Evolutionary conservation across 2,329 filamentous ascomycete genomes (phyloP).

Genomic region (Phaeoacremonium minimum): DNA sequence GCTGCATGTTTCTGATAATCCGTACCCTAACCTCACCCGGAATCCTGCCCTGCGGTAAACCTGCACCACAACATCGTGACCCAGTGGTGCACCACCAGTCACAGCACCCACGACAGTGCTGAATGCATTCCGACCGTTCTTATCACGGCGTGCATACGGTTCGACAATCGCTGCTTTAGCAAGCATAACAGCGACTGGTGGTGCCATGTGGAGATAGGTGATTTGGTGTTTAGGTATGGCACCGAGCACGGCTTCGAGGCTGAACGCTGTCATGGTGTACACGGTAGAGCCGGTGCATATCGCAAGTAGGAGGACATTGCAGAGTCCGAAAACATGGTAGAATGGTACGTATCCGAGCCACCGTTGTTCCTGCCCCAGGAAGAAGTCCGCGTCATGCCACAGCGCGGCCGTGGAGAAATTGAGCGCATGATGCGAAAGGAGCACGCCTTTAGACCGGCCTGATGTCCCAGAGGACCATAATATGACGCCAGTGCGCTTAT

Average conservation of each 20-base stretch:
- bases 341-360: conserved; percentile 65
- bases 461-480: conserved; percentile 59
- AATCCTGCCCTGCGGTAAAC: conserved; percentile 57
- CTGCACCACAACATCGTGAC: conserved; percentile 49
- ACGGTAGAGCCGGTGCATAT: conserved; percentile 48
- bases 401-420: conserved; percentile 50
- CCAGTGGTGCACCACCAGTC: conserved; percentile 62
- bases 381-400: conserved; percentile 44
- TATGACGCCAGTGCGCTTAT: conserved; percentile 53
- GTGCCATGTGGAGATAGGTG: conserved; percentile 61
- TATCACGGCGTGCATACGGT: conserved; percentile 45
- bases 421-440: conserved; percentile 64
- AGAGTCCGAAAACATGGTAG: conserved; percentile 60
- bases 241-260: conserved; percentile 60
- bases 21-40: conserved; percentile 58
- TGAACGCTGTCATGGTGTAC: conserved; percentile 68
- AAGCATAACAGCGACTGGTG: conserved; percentile 65
- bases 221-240: conserved; percentile 59
- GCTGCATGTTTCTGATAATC: conserved; percentile 71
- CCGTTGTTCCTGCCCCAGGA: conserved; percentile 27
- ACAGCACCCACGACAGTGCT: conserved; percentile 47
- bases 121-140: conserved; percentile 45
- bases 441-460: conserved; percentile 70
- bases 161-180: conserved; percentile 67
- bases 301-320: conserved; percentile 55